Conservation (phyloP, 495 filamentous ascomycete species). For the Amphirosellinia nigrospora region DNA sequence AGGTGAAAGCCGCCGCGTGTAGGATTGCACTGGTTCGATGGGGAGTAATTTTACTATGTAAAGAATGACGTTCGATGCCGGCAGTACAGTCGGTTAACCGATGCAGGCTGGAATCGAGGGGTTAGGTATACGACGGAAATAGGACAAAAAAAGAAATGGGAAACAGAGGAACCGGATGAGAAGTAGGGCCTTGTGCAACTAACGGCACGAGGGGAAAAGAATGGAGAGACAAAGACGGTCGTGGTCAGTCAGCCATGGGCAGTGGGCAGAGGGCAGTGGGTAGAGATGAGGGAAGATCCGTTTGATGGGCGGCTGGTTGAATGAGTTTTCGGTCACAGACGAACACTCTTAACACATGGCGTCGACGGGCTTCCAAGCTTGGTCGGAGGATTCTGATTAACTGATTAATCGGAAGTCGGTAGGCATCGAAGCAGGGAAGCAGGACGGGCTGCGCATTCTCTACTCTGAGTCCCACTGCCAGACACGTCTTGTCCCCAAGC, state of each 20-base stretch:
- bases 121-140: background rate
- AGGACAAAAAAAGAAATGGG: background rate
- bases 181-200: background rate
- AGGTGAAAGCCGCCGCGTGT: background rate
- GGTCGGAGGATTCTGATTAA: constrained; percentile 9
- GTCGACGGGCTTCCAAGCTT: constrained; percentile 13
- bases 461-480: constrained; percentile 16
- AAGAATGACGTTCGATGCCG: constrained; percentile 15
- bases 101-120: constrained; percentile 17
- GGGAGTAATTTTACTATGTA: background rate
- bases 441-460: constrained; percentile 19
- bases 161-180: constrained; percentile 14
- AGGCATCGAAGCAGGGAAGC: constrained; percentile 18
- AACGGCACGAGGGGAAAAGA: constrained; percentile 19
- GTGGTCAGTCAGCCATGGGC: constrained; percentile 20
- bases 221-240: constrained; percentile 22
- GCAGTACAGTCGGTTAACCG: background rate
- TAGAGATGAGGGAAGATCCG: constrained; percentile 6
- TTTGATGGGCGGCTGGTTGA: constrained; percentile 20
- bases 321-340: constrained; percentile 23
- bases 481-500: constrained; percentile 15
- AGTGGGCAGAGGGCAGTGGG: no score
- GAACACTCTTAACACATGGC: background rate
- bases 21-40: background rate
- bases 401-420: constrained; percentile 19